Evolutionary conservation across 768 basidiomycete species (phyloP), one percentile per base, ranked within the genome.

Genomic region (Porphyrellus cyaneotinctus): DNA sequence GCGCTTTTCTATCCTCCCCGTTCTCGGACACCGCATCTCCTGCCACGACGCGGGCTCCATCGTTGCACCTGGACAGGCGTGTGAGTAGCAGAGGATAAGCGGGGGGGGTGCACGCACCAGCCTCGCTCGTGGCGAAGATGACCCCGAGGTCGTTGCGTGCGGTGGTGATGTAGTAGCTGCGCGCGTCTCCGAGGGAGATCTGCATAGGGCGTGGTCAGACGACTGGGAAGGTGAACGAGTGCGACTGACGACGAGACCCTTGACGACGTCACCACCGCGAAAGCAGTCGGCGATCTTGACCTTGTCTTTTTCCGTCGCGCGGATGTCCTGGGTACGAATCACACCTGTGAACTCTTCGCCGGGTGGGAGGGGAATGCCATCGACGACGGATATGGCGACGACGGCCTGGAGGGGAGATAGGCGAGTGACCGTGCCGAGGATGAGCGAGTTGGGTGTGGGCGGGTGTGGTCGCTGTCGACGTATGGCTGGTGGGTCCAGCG

Each of bases 321-420:
- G 74, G 20, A 97, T 84, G 68, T 97, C 94, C 69, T 95, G 91
- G 6, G 78, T 75, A 31, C 94, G 84, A 58, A 97, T 90, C 20
- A 95, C 85, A 6, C 93, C 93, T 0, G 80, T 84, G 60, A 94
- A 95, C 60, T 95, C 93, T 66, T 95, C 92, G 26, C 91, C 89
- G 9, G 76, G 71, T 33, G 90, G 85, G 43, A 94, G 75, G 2
- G 91, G 90, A 14, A 88, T 75, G 15, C 88, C 91, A 62, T 97
- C 92, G 36, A 95, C 91, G 8, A 92, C 87, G 22, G 84, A 81
- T 58, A 97, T 92, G 3, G 89, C 84, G 18, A 97, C 70, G 48
- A 83, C 76, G 1, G 93, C 94, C 67, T 95, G 91, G 53, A 83
- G 68, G 1, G 93, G 91, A 0, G 90, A 90, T 43, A 95, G 74